Percentiles rank a stretch among this genome's conserved stretches.
phyloP scores from a whole-genome alignment of 768 basidiomycete species.

The Termitomyces bulborhizus region DNA sequence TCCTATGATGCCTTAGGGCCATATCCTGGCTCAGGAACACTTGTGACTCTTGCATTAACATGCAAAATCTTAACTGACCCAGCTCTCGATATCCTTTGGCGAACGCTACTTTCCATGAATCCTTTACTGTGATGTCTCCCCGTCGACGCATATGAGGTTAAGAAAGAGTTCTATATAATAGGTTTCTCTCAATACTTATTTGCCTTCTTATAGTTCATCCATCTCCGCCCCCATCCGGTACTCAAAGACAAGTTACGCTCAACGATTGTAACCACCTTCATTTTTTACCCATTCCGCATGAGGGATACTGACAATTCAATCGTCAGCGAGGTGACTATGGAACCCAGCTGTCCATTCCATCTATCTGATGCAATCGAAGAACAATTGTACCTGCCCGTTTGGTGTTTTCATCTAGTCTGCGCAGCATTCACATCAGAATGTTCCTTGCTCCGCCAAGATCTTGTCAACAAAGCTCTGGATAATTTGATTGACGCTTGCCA shows the following conservation, averaged over 20 bases:
- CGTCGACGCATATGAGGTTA: background rate
- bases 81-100: background rate
- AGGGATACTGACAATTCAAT: background rate
- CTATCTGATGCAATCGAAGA: background rate
- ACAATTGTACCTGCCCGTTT: background rate
- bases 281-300: background rate
- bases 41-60: background rate
- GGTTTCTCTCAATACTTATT: background rate
- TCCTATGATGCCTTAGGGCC: background rate
- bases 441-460: too few relatives aligned
- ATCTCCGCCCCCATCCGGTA: background rate
- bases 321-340: background rate
- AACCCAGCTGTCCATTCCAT: background rate
- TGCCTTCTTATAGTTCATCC: too few relatives aligned
- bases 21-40: background rate
- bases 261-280: background rate
- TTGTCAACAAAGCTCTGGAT: too few relatives aligned
- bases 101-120: background rate
- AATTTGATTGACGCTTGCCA: too few relatives aligned
- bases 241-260: background rate
- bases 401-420: background rate
- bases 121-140: background rate
- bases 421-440: background rate
- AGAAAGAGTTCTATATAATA: background rate
- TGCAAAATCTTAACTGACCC: too few relatives aligned